A percentile compares a stretch with the other conserved stretches of the same genome.
Conservation (phyloP, 345 rosid species). For the Luvunga scandens region DNA sequence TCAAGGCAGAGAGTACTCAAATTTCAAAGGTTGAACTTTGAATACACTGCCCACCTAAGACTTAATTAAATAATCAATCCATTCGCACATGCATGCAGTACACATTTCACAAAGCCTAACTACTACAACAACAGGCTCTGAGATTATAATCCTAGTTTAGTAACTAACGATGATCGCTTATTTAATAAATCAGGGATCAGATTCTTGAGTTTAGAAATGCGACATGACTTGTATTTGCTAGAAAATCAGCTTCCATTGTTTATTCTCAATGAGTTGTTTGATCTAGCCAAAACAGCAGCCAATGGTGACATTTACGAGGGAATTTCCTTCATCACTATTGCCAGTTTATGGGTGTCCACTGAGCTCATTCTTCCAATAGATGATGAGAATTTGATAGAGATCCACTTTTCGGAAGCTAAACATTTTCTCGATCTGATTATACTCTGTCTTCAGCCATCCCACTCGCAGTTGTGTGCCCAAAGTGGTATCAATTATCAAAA, state of each 20-base stretch:
- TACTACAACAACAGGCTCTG: neutral
- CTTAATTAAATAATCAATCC: constrained; percentile 15
- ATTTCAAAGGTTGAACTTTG: constrained; percentile 4
- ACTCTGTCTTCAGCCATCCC: neutral
- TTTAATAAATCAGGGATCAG: neutral
- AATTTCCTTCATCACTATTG: neutral
- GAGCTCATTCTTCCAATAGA: neutral
- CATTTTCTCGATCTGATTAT: neutral
- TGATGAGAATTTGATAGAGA: neutral
- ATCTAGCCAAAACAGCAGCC: neutral
- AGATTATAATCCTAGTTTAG: neutral
- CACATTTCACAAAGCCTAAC: neutral
- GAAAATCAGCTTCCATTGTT: constrained; percentile 38
- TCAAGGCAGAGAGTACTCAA: constrained; percentile 1
- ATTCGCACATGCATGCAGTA: neutral
- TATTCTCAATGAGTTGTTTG: constrained; percentile 11
- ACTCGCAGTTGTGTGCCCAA: neutral
- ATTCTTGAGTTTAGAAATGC: neutral
- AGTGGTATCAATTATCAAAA: neutral
- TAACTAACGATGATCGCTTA: neutral
- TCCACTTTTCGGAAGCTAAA: neutral
- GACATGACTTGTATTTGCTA: constrained; percentile 16
- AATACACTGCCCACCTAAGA: neutral
- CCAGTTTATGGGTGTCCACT: too few relatives aligned
- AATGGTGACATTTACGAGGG: neutral